Evolutionary conservation across 495 filamentous ascomycete species (phyloP), one percentile per base, ranked within the genome.

Genomic region (Umbilicaria muhlenbergii): DNA sequence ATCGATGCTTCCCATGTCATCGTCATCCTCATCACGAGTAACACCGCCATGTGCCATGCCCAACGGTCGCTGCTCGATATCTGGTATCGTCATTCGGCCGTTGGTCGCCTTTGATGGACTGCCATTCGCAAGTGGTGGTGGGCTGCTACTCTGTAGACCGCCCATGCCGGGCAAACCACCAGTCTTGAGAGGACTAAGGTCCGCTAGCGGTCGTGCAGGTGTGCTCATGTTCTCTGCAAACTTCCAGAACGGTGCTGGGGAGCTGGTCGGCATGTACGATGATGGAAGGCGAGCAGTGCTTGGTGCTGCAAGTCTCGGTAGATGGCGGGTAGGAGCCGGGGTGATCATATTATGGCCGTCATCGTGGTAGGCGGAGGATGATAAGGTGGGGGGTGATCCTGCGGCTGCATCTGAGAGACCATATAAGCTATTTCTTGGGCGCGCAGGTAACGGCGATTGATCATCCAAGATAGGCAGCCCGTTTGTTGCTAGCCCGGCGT

Each of bases 161-260:
- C 63, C 64, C 3, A 67, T 61, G 10, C 58, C 59, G 18, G 66
- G 63, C n/a, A 54, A 52, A 16, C 54, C 61, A 49, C 71, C 46
- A 36, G 68, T 61, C 55, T 72, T 75, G n/a, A 74, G 40, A 5
- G 78, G 75, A 51, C 72, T 81, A 59, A 74, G 65, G 35, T 81
- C 76, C 10, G 68, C 61, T 28, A 68, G 64, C 1, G 75, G 69
- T 45, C 75, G 73, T 2, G 81, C 75, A 33, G 88, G 87, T 1
- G 87, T 94, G 60, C 77, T 86, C 11, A 80, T 76, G 72, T 65
- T 63, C 47, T 65, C 58, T 31, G 63, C 77, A 55, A 81, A 91
- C 54, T 85, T 92, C 89, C 89, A 96, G 64, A 95, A 96, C 15
- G 89, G 86, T n/a, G 92, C 91, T 0, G 91, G 91, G 16, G 83